A percentile compares a stretch with the other conserved stretches of the same genome.
These are phyloP conservation scores for Cladophialophora bantiana DNA, from an alignment of 2,329 filamentous ascomycete genomes.

Conservation along the genomic window DNA sequence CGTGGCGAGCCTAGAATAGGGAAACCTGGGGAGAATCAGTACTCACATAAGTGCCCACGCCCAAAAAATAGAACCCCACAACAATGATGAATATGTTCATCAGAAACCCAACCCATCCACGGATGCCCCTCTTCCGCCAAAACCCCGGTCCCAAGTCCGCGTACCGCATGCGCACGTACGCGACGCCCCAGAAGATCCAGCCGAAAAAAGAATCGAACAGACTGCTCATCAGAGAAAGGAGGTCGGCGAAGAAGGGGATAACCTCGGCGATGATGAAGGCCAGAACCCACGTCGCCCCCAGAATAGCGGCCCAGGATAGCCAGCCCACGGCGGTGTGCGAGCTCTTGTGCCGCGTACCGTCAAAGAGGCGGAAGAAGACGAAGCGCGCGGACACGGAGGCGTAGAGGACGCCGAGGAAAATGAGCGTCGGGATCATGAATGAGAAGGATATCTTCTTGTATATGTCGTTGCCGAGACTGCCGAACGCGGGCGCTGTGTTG, in stretches of 20 bases:
- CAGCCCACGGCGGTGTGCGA: constrained; percentile 84
- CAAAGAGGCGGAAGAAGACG: constrained; percentile 88
- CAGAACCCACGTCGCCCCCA: constrained; percentile 76
- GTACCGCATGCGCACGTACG: constrained; percentile 54
- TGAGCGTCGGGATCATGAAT: constrained; percentile 94
- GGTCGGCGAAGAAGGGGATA: constrained; percentile 89
- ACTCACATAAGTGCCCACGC: constrained; percentile 76
- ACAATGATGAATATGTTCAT: constrained; percentile 77
- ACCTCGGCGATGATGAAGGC: constrained; percentile 92
- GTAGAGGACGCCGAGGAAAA: constrained; percentile 90
- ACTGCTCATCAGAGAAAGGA: constrained; percentile 65
- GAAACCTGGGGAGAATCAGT: neutral
- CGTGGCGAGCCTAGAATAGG: neutral
- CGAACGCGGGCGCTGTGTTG: constrained; percentile 86
- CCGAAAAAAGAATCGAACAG: constrained; percentile 82
- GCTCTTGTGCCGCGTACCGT: constrained; percentile 77
- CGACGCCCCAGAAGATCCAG: constrained; percentile 80
- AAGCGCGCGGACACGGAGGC: constrained; percentile 89
- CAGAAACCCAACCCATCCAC: constrained; percentile 52
- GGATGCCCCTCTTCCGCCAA: constrained; percentile 51
- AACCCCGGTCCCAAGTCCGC: constrained; percentile 51
- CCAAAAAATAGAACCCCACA: constrained; percentile 81
- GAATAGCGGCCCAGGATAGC: constrained; percentile 76
- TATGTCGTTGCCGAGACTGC: constrained; percentile 73
- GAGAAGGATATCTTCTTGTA: constrained; percentile 91